A percentile compares a stretch with the other conserved stretches of the same genome.
These are phyloP conservation scores for Cyberlindnera subsufficiens DNA, from an alignment of 805 yeast genomes.

Conservation along the genomic window DNA sequence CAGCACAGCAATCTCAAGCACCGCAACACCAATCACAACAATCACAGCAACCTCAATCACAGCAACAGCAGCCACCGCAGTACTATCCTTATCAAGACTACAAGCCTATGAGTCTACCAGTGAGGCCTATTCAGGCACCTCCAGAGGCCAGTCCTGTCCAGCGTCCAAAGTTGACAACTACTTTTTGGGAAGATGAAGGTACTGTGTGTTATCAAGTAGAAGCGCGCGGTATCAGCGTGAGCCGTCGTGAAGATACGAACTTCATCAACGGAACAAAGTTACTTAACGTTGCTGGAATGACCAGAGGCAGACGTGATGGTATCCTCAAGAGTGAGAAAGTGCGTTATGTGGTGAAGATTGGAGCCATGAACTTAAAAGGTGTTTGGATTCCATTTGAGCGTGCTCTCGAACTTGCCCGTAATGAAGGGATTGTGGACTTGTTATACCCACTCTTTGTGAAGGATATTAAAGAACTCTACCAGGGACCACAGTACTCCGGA, in stretches of 20 bases:
- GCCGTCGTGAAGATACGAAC: conserved; percentile 64
- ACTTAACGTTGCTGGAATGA: conserved; percentile 66
- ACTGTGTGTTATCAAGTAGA: conserved; percentile 70
- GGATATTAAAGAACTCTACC: conserved; percentile 45
- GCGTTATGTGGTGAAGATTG: conserved; percentile 65
- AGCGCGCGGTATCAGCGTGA: conserved; percentile 61
- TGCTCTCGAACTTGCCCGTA: conserved; percentile 62
- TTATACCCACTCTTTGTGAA: conserved; percentile 57
- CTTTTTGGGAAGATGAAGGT: conserved; percentile 74
- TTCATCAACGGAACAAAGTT: conserved; percentile 70
- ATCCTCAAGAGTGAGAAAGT: conserved; percentile 61
- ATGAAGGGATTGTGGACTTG: conserved; percentile 56
- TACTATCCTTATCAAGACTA: not conserved
- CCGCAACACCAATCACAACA: not conserved
- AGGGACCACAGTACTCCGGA: conserved; percentile 26
- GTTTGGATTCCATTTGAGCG: conserved; percentile 75
- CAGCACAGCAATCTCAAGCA: not conserved
- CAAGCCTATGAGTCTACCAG: not conserved
- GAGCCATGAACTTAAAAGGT: conserved; percentile 71
- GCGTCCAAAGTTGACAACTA: conserved; percentile 61
- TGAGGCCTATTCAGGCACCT: not conserved
- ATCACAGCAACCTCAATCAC: not conserved
- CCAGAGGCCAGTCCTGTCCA: not conserved
- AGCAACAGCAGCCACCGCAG: not conserved
- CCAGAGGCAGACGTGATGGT: conserved; percentile 69